These are phyloP conservation scores for Vanrija sp. DNA, from an alignment of 1,284 basidiomycete genomes.

Conservation along the genomic window DNA sequence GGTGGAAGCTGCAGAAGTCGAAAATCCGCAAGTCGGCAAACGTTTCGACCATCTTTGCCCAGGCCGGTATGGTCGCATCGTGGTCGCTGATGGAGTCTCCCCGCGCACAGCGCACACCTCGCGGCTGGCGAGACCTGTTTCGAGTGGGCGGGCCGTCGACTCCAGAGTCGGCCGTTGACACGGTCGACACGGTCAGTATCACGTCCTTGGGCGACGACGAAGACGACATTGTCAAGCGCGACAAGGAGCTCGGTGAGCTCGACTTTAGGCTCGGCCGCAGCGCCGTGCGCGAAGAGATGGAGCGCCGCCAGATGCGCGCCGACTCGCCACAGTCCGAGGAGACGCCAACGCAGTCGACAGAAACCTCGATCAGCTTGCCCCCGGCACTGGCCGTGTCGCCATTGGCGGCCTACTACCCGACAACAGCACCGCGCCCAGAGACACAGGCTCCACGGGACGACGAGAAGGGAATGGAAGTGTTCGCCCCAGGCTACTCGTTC, in stretches of 20 bases:
- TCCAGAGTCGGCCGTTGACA: neutral
- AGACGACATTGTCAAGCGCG: conserved; percentile 22
- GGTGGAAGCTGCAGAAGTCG: conserved; percentile 30
- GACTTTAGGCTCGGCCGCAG: conserved; percentile 37
- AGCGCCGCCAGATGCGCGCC: conserved; percentile 11
- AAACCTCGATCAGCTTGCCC: neutral
- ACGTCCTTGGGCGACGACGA: conserved; percentile 6
- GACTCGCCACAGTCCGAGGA: conserved; percentile 5
- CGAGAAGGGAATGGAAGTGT: conserved; percentile 14
- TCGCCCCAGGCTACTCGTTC: conserved; percentile 32
- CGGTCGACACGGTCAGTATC: neutral
- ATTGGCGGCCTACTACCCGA: conserved; percentile 22
- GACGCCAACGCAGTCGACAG: neutral
- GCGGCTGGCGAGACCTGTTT: conserved; percentile 4
- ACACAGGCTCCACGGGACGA: conserved; percentile 3
- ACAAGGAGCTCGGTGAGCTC: conserved; percentile 38
- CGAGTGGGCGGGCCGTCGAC: neutral
- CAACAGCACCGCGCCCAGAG: neutral
- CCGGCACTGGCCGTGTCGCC: conserved; percentile 13
- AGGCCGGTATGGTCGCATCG: conserved; percentile 27
- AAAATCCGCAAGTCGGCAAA: conserved; percentile 18
- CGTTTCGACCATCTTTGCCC: conserved; percentile 28
- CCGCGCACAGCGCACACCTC: neutral
- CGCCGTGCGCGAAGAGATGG: conserved; percentile 36
- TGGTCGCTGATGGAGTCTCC: conserved; percentile 33